Base-by-base conservation (phyloP, 495 filamentous ascomycete species). In the Neurospora sp. region DNA sequence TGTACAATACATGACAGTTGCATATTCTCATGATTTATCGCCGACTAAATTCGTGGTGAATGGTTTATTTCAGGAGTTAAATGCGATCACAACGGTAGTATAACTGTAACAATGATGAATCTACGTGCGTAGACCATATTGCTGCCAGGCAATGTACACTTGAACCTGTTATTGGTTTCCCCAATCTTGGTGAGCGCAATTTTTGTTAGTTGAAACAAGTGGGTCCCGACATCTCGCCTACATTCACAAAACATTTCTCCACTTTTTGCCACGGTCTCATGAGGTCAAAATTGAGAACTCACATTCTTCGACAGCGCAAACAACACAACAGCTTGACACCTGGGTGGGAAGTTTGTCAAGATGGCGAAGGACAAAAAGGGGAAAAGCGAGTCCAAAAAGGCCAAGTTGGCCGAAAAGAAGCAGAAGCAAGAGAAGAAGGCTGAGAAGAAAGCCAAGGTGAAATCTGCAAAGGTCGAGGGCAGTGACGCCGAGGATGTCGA, bases 401-500 rank as follows among this genome's bases (percentile, higher is more conserved):
- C 84, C 74, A 88, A 87, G 72, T 80, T 87, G 69, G 89, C 86
- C 22, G 87, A 88, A 73, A 90, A 90, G 83, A 88, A 90, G 76
- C 83, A 87, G 71, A 91, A 91, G 79, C 89, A 90, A 78, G 86
- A 87, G 70, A 86, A 85, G 73, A 87, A 91, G 76, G 87, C 87
- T 7, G 87, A 90, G 71, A 90, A 90, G 79, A 91, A 90, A 73
- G 83, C 83, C 48, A 90, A 89, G 75, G 79, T 80, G 40, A 88
- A 88, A 73, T 73, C 77, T 10, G 77, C 84, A 48, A 85, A 86
- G 73, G 77, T 84, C 46, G 90, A 88, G 35, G 92, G 93, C 78
- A 94, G 91, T 79, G 92, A 96, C 78, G 92, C 84, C 44, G 94
- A 97, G 83, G 94, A 97, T 76, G 89, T 94, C n/a, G 96, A 99